phyloP scores from a whole-genome alignment of 192 early-diverging fungal genomes.

The Linnemannia elongata region DNA sequence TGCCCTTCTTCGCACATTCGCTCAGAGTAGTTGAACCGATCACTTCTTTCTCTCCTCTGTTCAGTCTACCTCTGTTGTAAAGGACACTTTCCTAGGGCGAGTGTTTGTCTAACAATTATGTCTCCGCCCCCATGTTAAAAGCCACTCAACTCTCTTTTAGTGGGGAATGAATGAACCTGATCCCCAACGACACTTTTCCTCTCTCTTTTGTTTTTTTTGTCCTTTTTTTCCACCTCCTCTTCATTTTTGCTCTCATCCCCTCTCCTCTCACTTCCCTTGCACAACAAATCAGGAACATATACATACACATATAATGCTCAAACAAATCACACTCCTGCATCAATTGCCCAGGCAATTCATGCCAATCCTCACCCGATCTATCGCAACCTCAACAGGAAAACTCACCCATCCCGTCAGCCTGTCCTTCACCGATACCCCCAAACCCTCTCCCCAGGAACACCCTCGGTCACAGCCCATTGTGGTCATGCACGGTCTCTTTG shows the following conservation, averaged over 20 bases:
- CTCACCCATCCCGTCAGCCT: conserved; percentile 27
- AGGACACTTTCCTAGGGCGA: no score
- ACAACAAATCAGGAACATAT: not conserved
- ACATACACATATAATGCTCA: not conserved
- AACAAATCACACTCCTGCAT: not conserved
- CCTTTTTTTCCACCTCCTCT: no score
- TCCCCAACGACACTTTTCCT: no score
- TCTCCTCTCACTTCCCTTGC: not conserved
- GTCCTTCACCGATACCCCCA: conserved; percentile 29
- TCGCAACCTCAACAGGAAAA: not conserved
- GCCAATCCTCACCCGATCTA: not conserved
- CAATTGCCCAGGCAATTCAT: not conserved
- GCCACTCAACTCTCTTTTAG: not conserved
- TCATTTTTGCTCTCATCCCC: not conserved
- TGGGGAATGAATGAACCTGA: not conserved
- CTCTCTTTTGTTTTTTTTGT: no score
- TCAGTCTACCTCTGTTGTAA: no score
- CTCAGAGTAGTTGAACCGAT: no score
- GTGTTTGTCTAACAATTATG: not conserved
- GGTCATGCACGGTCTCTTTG: conserved; percentile 93
- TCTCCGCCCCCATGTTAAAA: not conserved
- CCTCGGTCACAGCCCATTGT: conserved; percentile 65
- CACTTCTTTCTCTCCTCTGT: no score
- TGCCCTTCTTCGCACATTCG: no score
- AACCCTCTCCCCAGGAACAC: conserved; percentile 19